Percentiles rank a stretch among this genome's conserved stretches.
Evolutionary conservation across 2,329 filamentous ascomycete genomes (phyloP).

Genomic region (Drechslerella coelobrocha): DNA sequence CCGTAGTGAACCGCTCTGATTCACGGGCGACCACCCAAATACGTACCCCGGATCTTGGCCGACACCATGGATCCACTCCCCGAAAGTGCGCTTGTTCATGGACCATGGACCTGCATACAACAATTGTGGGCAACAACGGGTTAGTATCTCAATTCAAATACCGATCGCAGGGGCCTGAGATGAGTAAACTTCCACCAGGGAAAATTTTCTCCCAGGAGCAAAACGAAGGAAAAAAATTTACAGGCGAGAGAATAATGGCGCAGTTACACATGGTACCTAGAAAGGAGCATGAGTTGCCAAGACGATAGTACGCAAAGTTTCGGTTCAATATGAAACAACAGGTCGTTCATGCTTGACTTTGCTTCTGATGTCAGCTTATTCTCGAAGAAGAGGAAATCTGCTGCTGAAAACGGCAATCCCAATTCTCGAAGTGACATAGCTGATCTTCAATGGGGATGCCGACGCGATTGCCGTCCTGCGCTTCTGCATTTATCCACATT

Average conservation of each 20-base stretch:
- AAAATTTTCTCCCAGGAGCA: background rate
- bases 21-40: too few relatives aligned
- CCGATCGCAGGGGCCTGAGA: constrained; percentile 6
- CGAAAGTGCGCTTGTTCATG: constrained; percentile 28
- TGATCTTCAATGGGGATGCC: constrained; percentile 12
- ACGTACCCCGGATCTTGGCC: constrained; percentile 50
- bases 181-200: constrained; percentile 14
- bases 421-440: background rate
- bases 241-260: constrained; percentile 25
- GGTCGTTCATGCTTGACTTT: constrained; percentile 3
- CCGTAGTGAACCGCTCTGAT: too few relatives aligned
- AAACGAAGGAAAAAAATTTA: background rate
- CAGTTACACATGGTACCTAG: constrained; percentile 29
- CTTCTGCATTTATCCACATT: background rate
- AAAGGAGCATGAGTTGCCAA: constrained; percentile 31
- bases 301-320: constrained; percentile 17
- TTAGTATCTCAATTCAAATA: too few relatives aligned
- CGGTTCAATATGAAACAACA: constrained; percentile 24
- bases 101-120: constrained; percentile 20
- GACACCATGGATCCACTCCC: constrained; percentile 31
- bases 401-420: constrained; percentile 21
- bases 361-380: constrained; percentile 44
- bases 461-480: constrained; percentile 1
- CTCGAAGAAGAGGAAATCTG: constrained; percentile 9
- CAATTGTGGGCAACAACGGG: too few relatives aligned